A percentile compares a stretch with the other conserved stretches of the same genome.
Evolutionary conservation across 345 rosid species (phyloP).

Genomic region (Stellera chamaejasme): DNA sequence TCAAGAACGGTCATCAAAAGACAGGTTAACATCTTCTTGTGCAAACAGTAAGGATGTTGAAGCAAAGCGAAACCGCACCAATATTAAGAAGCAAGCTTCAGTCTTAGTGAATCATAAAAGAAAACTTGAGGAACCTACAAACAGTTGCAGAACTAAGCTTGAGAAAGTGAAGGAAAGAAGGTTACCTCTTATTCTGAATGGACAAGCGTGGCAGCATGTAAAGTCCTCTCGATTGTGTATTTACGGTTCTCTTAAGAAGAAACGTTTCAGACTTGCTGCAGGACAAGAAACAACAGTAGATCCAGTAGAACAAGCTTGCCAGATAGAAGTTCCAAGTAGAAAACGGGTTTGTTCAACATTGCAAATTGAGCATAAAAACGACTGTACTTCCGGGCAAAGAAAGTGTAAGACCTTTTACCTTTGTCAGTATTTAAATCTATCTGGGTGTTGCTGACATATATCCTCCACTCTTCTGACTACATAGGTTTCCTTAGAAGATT

Average conservation of each 20-base stretch:
- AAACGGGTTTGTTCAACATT: conserved; percentile 36
- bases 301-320: not conserved
- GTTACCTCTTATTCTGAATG: conserved; percentile 24
- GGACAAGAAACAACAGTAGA: conserved; percentile 19
- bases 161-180: conserved; percentile 18
- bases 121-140: conserved; percentile 12
- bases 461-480: not conserved
- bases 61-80: conserved; percentile 8
- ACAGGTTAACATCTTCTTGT: conserved; percentile 10
- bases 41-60: conserved; percentile 10
- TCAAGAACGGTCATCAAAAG: conserved; percentile 10
- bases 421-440: not conserved
- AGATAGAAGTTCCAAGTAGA: conserved; percentile 13
- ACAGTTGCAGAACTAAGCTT: conserved; percentile 17
- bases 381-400: conserved; percentile 8
- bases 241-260: conserved; percentile 8
- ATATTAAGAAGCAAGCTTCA: conserved; percentile 8
- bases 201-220: conserved; percentile 13
- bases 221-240: conserved; percentile 24
- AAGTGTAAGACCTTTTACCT: conserved; percentile 16
- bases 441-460: not conserved
- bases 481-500: conserved; percentile 21
- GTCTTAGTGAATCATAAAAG: conserved; percentile 5
- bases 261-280: conserved; percentile 10
- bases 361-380: conserved; percentile 17